Evolutionary conservation across 768 basidiomycete species (phyloP).

Genomic region (Kwoniella sp.): DNA sequence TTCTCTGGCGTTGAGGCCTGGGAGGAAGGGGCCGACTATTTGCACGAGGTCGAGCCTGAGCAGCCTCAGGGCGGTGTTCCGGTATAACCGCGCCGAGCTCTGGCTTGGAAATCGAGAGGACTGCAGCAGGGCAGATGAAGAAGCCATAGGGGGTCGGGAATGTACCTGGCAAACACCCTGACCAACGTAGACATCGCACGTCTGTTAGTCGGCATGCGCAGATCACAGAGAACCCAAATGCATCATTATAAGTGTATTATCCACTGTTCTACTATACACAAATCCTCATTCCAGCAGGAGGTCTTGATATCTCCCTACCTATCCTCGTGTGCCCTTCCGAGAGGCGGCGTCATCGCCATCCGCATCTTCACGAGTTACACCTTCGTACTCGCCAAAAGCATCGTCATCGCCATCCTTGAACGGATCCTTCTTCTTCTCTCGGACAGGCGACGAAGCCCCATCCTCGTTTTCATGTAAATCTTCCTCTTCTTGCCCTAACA

Average conservation of each 20-base stretch:
- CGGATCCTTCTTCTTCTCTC: slow-evolving; percentile 11
- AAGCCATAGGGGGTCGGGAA: no score
- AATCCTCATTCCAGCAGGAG: not conserved
- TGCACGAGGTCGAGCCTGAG: slow-evolving; percentile 11
- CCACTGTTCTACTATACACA: not conserved
- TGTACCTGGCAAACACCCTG: no score
- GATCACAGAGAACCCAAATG: not conserved
- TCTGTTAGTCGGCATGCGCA: not conserved
- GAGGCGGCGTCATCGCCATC: not conserved
- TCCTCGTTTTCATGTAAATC: slow-evolving; percentile 17
- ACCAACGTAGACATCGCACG: no score
- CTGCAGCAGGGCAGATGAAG: no score
- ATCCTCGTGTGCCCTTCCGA: not conserved
- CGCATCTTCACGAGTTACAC: slow-evolving; percentile 20
- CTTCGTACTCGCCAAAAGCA: slow-evolving; percentile 51
- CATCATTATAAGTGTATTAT: not conserved
- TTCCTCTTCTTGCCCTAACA: slow-evolving; percentile 29
- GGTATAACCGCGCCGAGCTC: no score
- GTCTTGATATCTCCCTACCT: not conserved
- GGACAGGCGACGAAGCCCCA: slow-evolving; percentile 8
- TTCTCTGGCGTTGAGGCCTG: slow-evolving; percentile 14
- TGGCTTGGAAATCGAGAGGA: no score
- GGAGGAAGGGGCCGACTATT: slow-evolving; percentile 9
- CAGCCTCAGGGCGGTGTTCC: not conserved
- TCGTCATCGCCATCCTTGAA: slow-evolving; percentile 45